Evolutionary conservation across 805 yeast genomes (phyloP).

Genomic region (Candida anglica): DNA sequence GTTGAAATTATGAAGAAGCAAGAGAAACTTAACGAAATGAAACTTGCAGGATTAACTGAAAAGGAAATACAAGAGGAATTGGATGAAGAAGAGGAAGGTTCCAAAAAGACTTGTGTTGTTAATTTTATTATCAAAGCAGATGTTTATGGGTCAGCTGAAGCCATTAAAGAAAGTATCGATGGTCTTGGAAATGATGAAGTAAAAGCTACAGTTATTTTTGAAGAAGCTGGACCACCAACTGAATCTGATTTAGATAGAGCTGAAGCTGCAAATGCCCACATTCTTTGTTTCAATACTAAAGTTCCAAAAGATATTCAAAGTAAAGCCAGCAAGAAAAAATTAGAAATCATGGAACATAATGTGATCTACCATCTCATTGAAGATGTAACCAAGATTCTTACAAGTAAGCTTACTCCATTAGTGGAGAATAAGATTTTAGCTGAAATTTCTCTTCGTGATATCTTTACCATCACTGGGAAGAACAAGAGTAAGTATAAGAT

Average conservation of each 20-base stretch:
- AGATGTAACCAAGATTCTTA: slow-evolving; percentile 65
- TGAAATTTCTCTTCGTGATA: slow-evolving; percentile 63
- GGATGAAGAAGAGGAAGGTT: slow-evolving; percentile 17
- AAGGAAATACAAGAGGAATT: slow-evolving; percentile 39
- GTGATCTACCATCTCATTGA: slow-evolving; percentile 88
- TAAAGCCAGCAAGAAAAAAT: slow-evolving; percentile 54
- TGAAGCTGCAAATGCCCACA: slow-evolving; percentile 50
- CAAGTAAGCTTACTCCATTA: slow-evolving; percentile 58
- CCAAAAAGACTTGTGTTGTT: slow-evolving; percentile 27
- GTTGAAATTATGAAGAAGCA: slow-evolving; percentile 49
- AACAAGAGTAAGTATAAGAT: slow-evolving; percentile 51
- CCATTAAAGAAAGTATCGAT: slow-evolving; percentile 75
- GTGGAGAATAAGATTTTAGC: slow-evolving; percentile 64
- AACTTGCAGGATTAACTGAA: slow-evolving; percentile 55
- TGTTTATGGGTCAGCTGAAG: slow-evolving; percentile 93
- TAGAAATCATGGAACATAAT: slow-evolving; percentile 60
- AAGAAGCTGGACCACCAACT: slow-evolving; percentile 76
- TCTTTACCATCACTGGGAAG: slow-evolving; percentile 65
- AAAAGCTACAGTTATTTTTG: slow-evolving; percentile 58
- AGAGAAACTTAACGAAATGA: slow-evolving; percentile 53
- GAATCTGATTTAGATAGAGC: slow-evolving; percentile 41
- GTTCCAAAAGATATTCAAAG: slow-evolving; percentile 59
- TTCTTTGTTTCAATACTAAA: slow-evolving; percentile 74
- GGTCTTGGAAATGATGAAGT: slow-evolving; percentile 89
- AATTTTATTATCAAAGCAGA: slow-evolving; percentile 83